Evolutionary conservation across 805 yeast genomes (phyloP).

Genomic region (Ogataea philodendri): DNA sequence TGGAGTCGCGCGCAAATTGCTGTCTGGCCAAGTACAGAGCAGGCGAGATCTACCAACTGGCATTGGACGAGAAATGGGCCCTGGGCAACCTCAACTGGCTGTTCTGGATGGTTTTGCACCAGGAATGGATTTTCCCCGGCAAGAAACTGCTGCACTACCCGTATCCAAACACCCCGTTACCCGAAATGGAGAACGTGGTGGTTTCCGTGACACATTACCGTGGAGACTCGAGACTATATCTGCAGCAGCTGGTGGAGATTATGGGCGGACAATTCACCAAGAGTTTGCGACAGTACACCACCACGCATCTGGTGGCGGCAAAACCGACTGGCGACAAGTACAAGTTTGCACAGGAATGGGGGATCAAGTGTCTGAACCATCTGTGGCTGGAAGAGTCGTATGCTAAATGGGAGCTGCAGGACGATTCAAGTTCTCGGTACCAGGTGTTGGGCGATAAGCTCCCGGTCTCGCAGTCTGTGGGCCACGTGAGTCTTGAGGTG

Average conservation of each 20-base stretch:
- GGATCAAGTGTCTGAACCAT: constrained; percentile 66
- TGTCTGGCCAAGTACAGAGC: constrained; percentile 63
- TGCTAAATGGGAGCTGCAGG: constrained; percentile 54
- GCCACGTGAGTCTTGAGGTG: constrained; percentile 43
- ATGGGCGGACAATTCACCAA: constrained; percentile 78
- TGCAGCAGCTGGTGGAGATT: constrained; percentile 58
- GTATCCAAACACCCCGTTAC: constrained; percentile 47
- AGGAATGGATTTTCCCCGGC: constrained; percentile 54
- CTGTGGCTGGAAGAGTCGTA: constrained; percentile 87
- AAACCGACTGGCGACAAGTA: constrained; percentile 70
- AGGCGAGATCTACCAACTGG: constrained; percentile 53
- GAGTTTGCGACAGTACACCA: constrained; percentile 53
- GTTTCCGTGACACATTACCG: constrained; percentile 77
- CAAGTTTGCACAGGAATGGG: constrained; percentile 71
- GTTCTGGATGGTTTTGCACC: constrained; percentile 58
- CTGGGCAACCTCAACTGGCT: constrained; percentile 79
- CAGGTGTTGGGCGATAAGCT: constrained; percentile 36
- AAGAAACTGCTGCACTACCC: constrained; percentile 67
- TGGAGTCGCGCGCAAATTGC: constrained; percentile 31
- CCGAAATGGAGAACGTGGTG: constrained; percentile 50
- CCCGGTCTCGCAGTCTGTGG: constrained; percentile 47
- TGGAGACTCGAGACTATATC: constrained; percentile 78
- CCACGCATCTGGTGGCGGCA: constrained; percentile 73
- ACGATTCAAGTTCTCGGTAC: constrained; percentile 46
- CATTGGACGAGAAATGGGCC: constrained; percentile 39